Evolutionary conservation across 83 land plant genomes (phyloP).

Genomic region (Picea abies): DNA sequence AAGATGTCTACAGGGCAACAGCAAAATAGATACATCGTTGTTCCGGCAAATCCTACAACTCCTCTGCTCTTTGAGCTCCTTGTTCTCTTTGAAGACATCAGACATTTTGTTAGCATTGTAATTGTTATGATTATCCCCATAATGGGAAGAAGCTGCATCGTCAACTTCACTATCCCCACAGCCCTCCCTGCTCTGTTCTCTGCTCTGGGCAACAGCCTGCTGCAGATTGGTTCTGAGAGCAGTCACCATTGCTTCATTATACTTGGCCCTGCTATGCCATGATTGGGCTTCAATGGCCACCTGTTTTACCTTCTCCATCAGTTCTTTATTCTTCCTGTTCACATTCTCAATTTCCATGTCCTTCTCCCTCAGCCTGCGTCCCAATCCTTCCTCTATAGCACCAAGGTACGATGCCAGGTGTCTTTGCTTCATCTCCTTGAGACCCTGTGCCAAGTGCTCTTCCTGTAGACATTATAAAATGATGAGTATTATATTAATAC

Average conservation of each 20-base stretch:
- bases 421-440: slow-evolving; percentile 54
- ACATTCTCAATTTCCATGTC: slow-evolving; percentile 48
- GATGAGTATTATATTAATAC: background rate
- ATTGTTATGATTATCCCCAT: slow-evolving; percentile 22
- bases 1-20: slow-evolving; percentile 50
- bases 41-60: slow-evolving; percentile 28
- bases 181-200: slow-evolving; percentile 70
- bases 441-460: slow-evolving; percentile 42
- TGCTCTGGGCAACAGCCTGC: slow-evolving; percentile 63
- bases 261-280: slow-evolving; percentile 59
- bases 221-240: slow-evolving; percentile 52
- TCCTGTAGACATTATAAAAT: slow-evolving; percentile 33
- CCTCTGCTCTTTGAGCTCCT: slow-evolving; percentile 28
- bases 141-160: slow-evolving; percentile 68
- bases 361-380: slow-evolving; percentile 38
- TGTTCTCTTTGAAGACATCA: slow-evolving; percentile 19
- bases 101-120: slow-evolving; percentile 9
- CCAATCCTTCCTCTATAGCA: slow-evolving; percentile 35
- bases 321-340: slow-evolving; percentile 48
- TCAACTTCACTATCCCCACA: slow-evolving; percentile 76
- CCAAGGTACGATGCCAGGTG: slow-evolving; percentile 40
- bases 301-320: slow-evolving; percentile 51
- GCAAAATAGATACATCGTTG: slow-evolving; percentile 28
- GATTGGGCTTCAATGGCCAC: slow-evolving; percentile 45
- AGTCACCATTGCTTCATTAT: slow-evolving; percentile 62